Conservation (phyloP, 164 flowering plant species). For the Aristolochia fimbriata region DNA sequence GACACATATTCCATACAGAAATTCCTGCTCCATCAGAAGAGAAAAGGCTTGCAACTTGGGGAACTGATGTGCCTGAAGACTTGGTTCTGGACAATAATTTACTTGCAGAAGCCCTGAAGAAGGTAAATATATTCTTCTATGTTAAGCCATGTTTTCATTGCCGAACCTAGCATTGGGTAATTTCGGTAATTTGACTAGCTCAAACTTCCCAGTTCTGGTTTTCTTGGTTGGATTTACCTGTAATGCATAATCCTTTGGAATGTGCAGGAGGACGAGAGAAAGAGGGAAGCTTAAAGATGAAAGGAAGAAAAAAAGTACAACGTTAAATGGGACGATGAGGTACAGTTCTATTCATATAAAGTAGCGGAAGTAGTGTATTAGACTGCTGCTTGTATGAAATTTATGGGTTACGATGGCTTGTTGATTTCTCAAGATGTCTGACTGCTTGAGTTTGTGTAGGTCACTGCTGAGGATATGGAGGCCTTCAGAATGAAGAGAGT, state of each 20-base stretch:
- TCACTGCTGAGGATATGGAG: conserved; percentile 82
- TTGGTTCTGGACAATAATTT: conserved; percentile 58
- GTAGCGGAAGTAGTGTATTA: no score
- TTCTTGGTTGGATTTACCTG: not conserved
- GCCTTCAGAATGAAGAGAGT: conserved; percentile 66
- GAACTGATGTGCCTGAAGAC: conserved; percentile 79
- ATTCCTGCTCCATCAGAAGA: conserved; percentile 39
- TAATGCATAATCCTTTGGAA: not conserved
- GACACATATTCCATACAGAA: conserved; percentile 31
- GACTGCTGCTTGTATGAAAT: no score
- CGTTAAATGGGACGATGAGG: conserved; percentile 75
- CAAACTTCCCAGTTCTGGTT: not conserved
- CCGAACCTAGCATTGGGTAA: no score
- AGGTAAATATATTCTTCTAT: conserved; percentile 30
- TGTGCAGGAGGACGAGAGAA: conserved; percentile 73
- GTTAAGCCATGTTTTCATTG: no score
- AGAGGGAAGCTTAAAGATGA: conserved; percentile 76
- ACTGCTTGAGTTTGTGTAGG: conserved; percentile 22
- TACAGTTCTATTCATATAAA: conserved; percentile 9
- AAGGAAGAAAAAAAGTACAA: conserved; percentile 80
- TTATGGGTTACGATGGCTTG: no score
- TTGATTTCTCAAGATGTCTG: no score
- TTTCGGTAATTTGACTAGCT: no score
- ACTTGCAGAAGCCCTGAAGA: conserved; percentile 62
- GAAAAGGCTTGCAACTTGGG: conserved; percentile 78